phyloP scores from a whole-genome alignment of 257 asterid species.

The Nicotiana tabacum region DNA sequence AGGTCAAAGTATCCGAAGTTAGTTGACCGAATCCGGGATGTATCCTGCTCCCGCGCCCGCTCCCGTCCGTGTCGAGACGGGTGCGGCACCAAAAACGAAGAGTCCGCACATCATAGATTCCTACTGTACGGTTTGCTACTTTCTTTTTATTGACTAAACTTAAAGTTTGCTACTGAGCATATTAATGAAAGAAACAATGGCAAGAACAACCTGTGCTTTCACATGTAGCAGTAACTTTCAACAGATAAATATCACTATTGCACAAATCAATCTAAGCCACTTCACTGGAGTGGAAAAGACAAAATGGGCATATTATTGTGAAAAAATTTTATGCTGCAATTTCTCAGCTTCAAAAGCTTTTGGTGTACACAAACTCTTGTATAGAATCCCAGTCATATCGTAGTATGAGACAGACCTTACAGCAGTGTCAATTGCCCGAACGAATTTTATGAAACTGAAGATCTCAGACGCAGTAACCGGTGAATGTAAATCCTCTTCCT shows the following conservation, averaged over 20 bases:
- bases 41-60: too few relatives aligned
- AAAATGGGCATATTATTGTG: neutral
- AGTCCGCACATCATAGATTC: too few relatives aligned
- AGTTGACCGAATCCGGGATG: too few relatives aligned
- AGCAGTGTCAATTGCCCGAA: slow-evolving; percentile 15
- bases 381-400: slow-evolving; percentile 15
- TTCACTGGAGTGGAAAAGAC: neutral
- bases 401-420: slow-evolving; percentile 12
- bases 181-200: neutral
- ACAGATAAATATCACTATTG: neutral
- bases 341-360: slow-evolving; percentile 33
- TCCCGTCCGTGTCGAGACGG: too few relatives aligned
- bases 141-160: neutral
- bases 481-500: slow-evolving; percentile 91
- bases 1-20: too few relatives aligned
- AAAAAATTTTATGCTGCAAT: slow-evolving; percentile 16
- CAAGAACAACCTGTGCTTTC: slow-evolving; percentile 5
- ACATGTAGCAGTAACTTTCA: neutral
- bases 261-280: neutral
- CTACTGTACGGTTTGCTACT: neutral
- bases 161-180: neutral
- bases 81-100: too few relatives aligned
- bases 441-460: slow-evolving; percentile 9
- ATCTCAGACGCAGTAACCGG: slow-evolving; percentile 80
- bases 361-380: slow-evolving; percentile 27